A percentile compares a stretch with the other conserved stretches of the same genome.
These are phyloP conservation scores for Paulownia fortunei DNA, from an alignment of 257 asterid species.

Conservation along the genomic window DNA sequence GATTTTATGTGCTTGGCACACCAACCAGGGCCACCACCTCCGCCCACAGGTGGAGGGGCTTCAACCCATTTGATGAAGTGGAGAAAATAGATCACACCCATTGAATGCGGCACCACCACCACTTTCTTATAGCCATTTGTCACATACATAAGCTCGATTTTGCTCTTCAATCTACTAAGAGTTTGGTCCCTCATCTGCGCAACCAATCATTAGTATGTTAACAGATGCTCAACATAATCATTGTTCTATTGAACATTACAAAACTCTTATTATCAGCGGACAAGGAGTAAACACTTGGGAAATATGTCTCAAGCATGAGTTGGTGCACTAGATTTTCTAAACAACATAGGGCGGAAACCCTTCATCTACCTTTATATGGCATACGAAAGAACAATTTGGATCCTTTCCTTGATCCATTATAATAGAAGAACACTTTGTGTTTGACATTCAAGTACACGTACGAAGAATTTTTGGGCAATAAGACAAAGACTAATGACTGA, in stretches of 20 bases:
- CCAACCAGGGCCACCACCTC: conserved; percentile 87
- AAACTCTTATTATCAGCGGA: too few species aligned
- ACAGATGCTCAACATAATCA: neutral
- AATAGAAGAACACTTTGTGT: too few species aligned
- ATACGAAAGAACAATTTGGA: too few species aligned
- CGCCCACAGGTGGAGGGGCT: conserved; percentile 77
- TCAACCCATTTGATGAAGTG: conserved; percentile 97
- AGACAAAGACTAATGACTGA: too few species aligned
- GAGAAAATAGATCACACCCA: conserved; percentile 88
- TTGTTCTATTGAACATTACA: neutral
- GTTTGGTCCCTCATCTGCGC: conserved; percentile 82
- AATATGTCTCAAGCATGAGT: too few species aligned
- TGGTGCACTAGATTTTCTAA: too few species aligned
- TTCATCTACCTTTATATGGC: too few species aligned
- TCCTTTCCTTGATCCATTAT: too few species aligned
- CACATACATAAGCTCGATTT: conserved; percentile 83
- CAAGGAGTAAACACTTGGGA: too few species aligned
- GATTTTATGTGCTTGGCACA: conserved; percentile 89
- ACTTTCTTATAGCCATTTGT: conserved; percentile 75
- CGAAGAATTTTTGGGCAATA: too few species aligned
- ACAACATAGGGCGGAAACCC: too few species aligned
- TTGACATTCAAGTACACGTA: neutral
- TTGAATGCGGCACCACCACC: conserved; percentile 96
- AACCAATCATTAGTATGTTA: conserved; percentile 24
- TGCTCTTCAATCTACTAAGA: conserved; percentile 85